Base-by-base conservation (phyloP, 176 grass and related monocot species). In the Avena sativa region DNA sequence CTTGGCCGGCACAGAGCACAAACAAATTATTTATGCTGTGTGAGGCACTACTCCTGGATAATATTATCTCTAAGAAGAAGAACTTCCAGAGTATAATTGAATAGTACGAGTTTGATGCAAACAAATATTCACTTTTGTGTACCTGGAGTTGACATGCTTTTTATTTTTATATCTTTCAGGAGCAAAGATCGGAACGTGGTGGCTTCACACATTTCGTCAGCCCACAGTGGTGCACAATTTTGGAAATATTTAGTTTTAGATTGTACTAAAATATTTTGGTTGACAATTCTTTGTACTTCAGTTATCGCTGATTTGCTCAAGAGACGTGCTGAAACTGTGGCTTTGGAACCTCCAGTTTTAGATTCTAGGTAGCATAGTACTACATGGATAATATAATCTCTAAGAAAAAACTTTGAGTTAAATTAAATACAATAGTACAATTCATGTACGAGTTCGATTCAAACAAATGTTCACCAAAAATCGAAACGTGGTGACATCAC, bases 61-160 rank as follows among this genome's bases (percentile, higher is more conserved):
- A 70, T 59, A 79, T 47, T 63, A 6, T 71, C 48, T 26, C 15
- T 17, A 80, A 2, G 34, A 43, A 43, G 11, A 32, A 30, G 25
- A 61, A 21, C 26, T 1, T 13, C 59, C 57, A 20, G 73, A 64
- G 4, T 40, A 52, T 53, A 53, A 7, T 77, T 21, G 19, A 77
- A n/a, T 66, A 34, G 32, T 85, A 77, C 74, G 30, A 34, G 3
- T 40, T 86, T 60, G 62, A 64, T 84, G 81, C 78, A 67, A 40
- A 84, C 81, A 76, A 51, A 60, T 52, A 32, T 8, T 25, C 20
- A 30, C 20, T n/a, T 26, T 38, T 56, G 60, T 9, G 58, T 63
- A 76, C 59, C 7, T 85, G 76, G 73, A 76, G 64, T 78, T 83
- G 89, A 83, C 79, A 87, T 47, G 4, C 69, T 8, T 14, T 65